Base-by-base conservation (phyloP, 768 basidiomycete genomes). In the Pisolithus orientalis region DNA sequence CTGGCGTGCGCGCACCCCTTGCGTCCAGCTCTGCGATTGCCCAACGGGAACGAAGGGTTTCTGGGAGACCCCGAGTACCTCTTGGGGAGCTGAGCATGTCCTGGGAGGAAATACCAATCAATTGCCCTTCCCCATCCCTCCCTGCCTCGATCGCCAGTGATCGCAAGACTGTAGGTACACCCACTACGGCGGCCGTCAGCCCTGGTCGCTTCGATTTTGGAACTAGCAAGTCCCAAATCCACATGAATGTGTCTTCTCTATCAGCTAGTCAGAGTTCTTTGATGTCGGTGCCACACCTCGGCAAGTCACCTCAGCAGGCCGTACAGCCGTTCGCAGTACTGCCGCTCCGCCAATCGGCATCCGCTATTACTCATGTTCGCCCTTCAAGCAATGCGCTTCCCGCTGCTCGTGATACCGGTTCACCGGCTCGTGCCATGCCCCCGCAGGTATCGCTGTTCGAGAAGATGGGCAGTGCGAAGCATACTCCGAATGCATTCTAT, bases 401-500 rank as follows among this genome's bases (percentile, higher is more conserved):
- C n/a, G 17, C 34, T 37, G 45, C 49, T 13, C 55, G 46, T 31
- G 39, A 34, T n/a, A 27, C 21, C 8, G 39, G 40, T 34, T 38
- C 39, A 16, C 24, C 47, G 58, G 44, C 44, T 17, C 44, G 29
- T 14, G 16, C 28, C 27, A 59, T 46, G 38, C 49, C 9, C 28
- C 39, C 21, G 25, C 55, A 2, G 53, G 47, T 65, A 50, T 63
- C 63, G 13, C 53, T 73, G 2, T 80, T 83, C 51, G 72, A 74
- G 6, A 74, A 76, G 1, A 49, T 60, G 2, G 72, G 74, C 16
- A 75, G 74, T 25, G 83, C 85, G 1, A 76, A 75, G 47, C 72
- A 70, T 31, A 73, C 76, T 8, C 74, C 72, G 24, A 88, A 87
- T 56, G 86, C 86, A 4, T 88, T 88, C 62, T 87, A 81, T 60